Evolutionary conservation across 169 alveolate genomes (phyloP).

Genomic region (Babesia microti): DNA sequence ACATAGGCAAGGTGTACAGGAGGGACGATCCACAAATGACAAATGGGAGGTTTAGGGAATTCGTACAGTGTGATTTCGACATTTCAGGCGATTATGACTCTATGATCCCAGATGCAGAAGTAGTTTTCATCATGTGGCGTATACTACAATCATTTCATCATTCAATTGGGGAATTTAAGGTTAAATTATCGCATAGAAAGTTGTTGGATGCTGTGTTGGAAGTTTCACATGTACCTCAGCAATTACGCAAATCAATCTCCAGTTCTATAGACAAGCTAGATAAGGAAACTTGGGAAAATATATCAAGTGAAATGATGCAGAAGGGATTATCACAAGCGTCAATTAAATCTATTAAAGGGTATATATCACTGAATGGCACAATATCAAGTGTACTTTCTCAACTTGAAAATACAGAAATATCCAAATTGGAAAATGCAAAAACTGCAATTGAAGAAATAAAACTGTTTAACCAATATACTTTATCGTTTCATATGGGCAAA

Average conservation of each 20-base stretch:
- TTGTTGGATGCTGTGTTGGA: slow-evolving; percentile 80
- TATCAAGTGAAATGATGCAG: slow-evolving; percentile 77
- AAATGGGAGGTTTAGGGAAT: slow-evolving; percentile 92
- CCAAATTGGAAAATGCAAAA: slow-evolving; percentile 24
- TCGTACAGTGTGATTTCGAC: slow-evolving; percentile 94
- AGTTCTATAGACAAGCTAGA: slow-evolving; percentile 92
- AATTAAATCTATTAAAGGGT: slow-evolving; percentile 69
- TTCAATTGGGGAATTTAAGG: slow-evolving; percentile 68
- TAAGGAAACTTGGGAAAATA: slow-evolving; percentile 86
- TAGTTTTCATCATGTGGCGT: slow-evolving; percentile 76
- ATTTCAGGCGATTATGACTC: slow-evolving; percentile 81
- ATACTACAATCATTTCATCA: slow-evolving; percentile 60
- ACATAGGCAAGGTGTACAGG: slow-evolving; percentile 92
- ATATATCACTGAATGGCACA: slow-evolving; percentile 67
- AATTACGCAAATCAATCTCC: slow-evolving; percentile 78
- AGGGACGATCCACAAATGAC: slow-evolving; percentile 93
- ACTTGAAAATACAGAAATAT: slow-evolving; percentile 42
- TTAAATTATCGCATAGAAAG: slow-evolving; percentile 82
- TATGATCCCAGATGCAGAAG: slow-evolving; percentile 90
- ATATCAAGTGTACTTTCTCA: slow-evolving; percentile 60
- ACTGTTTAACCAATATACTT: slow-evolving; percentile 40
- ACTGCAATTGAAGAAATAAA: slow-evolving; percentile 47
- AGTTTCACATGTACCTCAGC: slow-evolving; percentile 74
- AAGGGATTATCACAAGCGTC: slow-evolving; percentile 75
- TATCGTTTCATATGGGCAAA: slow-evolving; percentile 18